Percentiles rank a stretch among this genome's conserved stretches.
These are phyloP conservation scores for Saccharomycopsis phalli DNA, from an alignment of 1,139 yeast species.

Conservation along the genomic window DNA sequence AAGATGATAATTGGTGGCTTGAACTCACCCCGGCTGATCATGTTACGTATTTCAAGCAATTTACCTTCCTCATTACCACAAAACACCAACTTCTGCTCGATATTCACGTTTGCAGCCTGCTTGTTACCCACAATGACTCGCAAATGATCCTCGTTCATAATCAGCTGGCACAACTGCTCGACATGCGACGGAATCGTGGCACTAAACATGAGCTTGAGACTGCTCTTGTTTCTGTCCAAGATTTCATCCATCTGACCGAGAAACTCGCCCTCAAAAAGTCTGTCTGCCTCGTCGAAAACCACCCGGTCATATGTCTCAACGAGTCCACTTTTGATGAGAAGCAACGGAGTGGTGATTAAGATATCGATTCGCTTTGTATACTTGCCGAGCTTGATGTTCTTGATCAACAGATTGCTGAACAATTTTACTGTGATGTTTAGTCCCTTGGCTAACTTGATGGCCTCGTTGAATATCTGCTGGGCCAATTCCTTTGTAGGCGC, in stretches of 20 bases:
- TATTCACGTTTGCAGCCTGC: conserved; percentile 80
- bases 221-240: conserved; percentile 34
- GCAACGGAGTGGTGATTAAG: conserved; percentile 77
- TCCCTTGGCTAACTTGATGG: conserved; percentile 45
- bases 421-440: conserved; percentile 48
- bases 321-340: conserved; percentile 39
- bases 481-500: conserved; percentile 95
- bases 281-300: conserved; percentile 93
- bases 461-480: conserved; percentile 68
- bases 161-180: conserved; percentile 77
- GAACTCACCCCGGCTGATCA: conserved; percentile 77
- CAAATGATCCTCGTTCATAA: conserved; percentile 71
- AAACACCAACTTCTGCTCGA: conserved; percentile 76
- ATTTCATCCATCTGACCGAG: conserved; percentile 87
- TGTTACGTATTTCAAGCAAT: conserved; percentile 79
- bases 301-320: conserved; percentile 50
- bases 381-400: conserved; percentile 49
- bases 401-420: conserved; percentile 68
- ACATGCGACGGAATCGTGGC: conserved; percentile 95
- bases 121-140: conserved; percentile 88
- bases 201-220: conserved; percentile 66
- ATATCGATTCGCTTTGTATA: conserved; percentile 65
- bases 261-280: conserved; percentile 82
- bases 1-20: conserved; percentile 91
- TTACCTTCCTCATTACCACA: conserved; percentile 96